A percentile compares a stretch with the other conserved stretches of the same genome.
Conservation (phyloP, 2,329 filamentous ascomycete genomes). For the Colletotrichum tabaci region DNA sequence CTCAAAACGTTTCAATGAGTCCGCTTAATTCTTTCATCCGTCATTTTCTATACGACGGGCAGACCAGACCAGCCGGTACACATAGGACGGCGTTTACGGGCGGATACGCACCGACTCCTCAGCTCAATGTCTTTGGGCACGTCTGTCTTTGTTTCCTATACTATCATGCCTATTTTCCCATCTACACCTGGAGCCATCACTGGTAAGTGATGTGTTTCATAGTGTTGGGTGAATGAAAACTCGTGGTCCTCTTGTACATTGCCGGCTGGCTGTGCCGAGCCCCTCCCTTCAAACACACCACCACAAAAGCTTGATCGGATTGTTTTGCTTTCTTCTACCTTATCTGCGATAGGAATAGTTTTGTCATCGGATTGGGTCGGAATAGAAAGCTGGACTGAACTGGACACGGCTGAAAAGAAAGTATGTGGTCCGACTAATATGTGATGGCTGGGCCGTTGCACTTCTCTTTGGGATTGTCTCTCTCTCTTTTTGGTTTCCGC, state of each 20-base stretch:
- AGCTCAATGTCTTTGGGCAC: constrained; percentile 5
- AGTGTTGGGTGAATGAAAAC: constrained; percentile 17
- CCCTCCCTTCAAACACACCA: background rate
- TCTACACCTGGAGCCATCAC: constrained; percentile 17
- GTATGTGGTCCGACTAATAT: constrained; percentile 23
- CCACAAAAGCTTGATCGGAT: constrained; percentile 22
- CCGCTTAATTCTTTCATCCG: background rate
- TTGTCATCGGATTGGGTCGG: background rate
- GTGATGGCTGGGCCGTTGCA: constrained; percentile 38
- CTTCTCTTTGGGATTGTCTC: constrained; percentile 20
- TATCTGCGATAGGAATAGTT: constrained; percentile 27
- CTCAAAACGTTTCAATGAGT: constrained; percentile 2
- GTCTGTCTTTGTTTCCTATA: background rate
- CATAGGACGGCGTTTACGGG: constrained; percentile 34
- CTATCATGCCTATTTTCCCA: constrained; percentile 7
- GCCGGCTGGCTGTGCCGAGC: constrained; percentile 33
- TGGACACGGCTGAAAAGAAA: background rate
- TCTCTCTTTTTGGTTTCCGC: constrained; percentile 6
- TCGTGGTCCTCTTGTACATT: constrained; percentile 9
- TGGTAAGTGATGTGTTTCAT: constrained; percentile 29
- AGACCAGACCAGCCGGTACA: constrained; percentile 33
- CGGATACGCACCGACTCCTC: constrained; percentile 1
- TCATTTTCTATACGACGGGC: constrained; percentile 1
- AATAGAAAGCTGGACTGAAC: constrained; percentile 33
- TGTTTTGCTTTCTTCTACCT: constrained; percentile 10